These are phyloP conservation scores for Eimeria sp. DNA, from an alignment of 169 alveolate genomes.

Conservation along the genomic window DNA sequence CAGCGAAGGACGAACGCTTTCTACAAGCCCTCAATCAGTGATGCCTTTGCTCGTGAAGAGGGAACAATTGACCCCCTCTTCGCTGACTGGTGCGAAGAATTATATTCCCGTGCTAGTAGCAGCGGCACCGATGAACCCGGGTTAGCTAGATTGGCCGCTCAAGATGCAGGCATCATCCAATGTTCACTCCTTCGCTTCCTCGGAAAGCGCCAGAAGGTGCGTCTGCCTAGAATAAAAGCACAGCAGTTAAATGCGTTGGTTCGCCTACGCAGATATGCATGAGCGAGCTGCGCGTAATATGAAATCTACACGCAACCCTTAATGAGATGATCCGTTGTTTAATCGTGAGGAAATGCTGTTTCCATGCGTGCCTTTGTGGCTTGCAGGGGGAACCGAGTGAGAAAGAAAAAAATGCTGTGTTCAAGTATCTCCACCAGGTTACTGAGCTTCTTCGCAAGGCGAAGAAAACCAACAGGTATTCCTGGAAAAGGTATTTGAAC, in stretches of 20 bases:
- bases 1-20: background rate
- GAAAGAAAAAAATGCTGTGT: slow-evolving; percentile 41
- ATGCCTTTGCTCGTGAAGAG: slow-evolving; percentile 36
- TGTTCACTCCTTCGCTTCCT: slow-evolving; percentile 78
- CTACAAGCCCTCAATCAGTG: slow-evolving; percentile 18
- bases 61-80: slow-evolving; percentile 25
- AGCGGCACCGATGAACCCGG: slow-evolving; percentile 27
- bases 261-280: background rate
- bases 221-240: background rate
- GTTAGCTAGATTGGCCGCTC: slow-evolving; percentile 29
- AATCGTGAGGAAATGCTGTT: background rate
- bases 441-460: slow-evolving; percentile 64
- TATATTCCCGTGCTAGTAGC: slow-evolving; percentile 12
- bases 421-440: slow-evolving; percentile 29
- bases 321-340: too few relatives aligned
- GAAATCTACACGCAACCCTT: background rate
- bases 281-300: background rate
- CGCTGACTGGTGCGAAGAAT: slow-evolving; percentile 58
- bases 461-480: slow-evolving; percentile 54
- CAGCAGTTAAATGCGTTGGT: background rate
- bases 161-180: slow-evolving; percentile 48
- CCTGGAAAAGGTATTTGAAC: slow-evolving; percentile 65
- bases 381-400: slow-evolving; percentile 50
- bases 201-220: slow-evolving; percentile 68
- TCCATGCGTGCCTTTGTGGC: background rate